These are phyloP conservation scores for Punctularia strigosozonata DNA, from an alignment of 768 basidiomycete species.

Conservation along the genomic window DNA sequence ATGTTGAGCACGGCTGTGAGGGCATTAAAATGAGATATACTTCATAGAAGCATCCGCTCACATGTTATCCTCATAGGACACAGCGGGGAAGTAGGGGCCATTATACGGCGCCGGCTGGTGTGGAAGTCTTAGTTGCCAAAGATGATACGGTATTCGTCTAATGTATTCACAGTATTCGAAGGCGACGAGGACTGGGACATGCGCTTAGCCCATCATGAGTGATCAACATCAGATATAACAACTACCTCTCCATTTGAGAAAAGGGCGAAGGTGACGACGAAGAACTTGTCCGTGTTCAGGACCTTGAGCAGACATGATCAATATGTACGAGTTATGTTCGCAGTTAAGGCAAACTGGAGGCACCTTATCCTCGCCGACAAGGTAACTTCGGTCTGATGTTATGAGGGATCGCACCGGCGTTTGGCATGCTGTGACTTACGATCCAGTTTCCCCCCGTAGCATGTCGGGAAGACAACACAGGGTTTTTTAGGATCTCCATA, in stretches of 20 bases:
- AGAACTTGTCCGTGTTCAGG: constrained; percentile 15
- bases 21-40: background rate
- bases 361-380: constrained; percentile 13
- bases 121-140: background rate
- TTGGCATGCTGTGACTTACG: constrained; percentile 8
- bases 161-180: constrained; percentile 37
- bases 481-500: constrained; percentile 13
- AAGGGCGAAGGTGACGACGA: constrained; percentile 16
- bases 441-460: constrained; percentile 14
- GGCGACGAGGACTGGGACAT: constrained; percentile 42
- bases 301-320: constrained; percentile 5
- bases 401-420: background rate
- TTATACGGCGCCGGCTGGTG: constrained; percentile 39
- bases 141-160: background rate
- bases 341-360: background rate
- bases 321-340: background rate
- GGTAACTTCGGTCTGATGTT: constrained; percentile 10
- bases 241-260: constrained; percentile 20
- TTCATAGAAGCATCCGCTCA: constrained; percentile 10
- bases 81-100: constrained; percentile 44
- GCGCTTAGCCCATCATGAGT: background rate
- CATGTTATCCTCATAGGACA: constrained; percentile 52
- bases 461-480: constrained; percentile 16
- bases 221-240: background rate
- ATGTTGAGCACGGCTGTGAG: constrained; percentile 38